Evolutionary conservation across 2,329 filamentous ascomycete genomes (phyloP).

Genomic region (Pseudogymnoascus pannorum): DNA sequence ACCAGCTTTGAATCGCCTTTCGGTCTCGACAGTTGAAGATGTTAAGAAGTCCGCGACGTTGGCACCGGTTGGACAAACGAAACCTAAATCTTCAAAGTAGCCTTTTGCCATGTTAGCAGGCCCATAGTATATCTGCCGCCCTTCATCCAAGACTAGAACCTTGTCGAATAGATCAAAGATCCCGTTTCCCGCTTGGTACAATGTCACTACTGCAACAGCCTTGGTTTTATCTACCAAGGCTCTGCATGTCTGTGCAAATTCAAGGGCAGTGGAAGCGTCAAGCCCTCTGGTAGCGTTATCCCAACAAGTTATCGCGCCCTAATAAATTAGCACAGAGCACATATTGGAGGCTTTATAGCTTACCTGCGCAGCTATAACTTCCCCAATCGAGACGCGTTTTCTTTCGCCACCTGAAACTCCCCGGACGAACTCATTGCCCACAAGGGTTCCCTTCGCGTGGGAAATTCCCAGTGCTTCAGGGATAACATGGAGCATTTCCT

Average conservation of each 20-base stretch:
- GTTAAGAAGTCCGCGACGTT: constrained; percentile 62
- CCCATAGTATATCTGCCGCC: constrained; percentile 60
- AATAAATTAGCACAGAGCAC: neutral
- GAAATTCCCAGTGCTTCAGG: constrained; percentile 35
- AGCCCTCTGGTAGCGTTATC: constrained; percentile 61
- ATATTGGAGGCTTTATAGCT: constrained; percentile 32
- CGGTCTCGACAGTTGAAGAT: constrained; percentile 58
- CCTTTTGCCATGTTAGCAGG: constrained; percentile 49
- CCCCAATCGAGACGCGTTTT: constrained; percentile 55
- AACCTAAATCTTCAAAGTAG: constrained; percentile 59
- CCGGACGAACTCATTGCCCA: constrained; percentile 51
- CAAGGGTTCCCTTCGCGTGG: constrained; percentile 48
- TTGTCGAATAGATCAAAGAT: constrained; percentile 67
- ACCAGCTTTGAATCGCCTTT: constrained; percentile 50
- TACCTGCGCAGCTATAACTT: constrained; percentile 30
- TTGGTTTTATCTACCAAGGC: constrained; percentile 57
- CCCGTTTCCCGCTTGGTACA: constrained; percentile 64
- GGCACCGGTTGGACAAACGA: constrained; percentile 52
- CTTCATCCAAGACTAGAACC: constrained; percentile 59
- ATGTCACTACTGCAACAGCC: constrained; percentile 52
- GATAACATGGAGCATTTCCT: constrained; percentile 45
- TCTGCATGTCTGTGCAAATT: constrained; percentile 54
- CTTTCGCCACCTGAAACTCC: constrained; percentile 55
- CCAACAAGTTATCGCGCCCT: constrained; percentile 51
- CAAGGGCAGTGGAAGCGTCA: constrained; percentile 55